Conservation (phyloP, 495 filamentous ascomycete genomes). For the Xylaria longipes region DNA sequence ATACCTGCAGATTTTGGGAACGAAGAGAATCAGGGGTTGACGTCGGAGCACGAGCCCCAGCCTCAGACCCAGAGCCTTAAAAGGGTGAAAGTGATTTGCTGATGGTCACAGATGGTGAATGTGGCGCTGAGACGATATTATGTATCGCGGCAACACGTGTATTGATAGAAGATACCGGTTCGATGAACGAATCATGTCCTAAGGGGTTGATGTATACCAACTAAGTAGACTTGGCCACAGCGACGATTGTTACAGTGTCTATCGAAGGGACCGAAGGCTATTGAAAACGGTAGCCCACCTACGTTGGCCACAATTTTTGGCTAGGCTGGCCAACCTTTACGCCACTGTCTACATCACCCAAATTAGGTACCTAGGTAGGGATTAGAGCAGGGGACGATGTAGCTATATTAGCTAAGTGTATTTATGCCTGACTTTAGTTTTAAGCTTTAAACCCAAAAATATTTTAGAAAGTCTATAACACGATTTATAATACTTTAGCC, state of each 20-base stretch:
- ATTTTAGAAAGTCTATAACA: no score
- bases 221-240: neutral
- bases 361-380: no score
- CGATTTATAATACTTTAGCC: no score
- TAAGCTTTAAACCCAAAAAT: no score
- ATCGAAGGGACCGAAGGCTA: neutral
- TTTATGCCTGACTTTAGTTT: no score
- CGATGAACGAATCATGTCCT: neutral
- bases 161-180: neutral
- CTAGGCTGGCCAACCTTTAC: no score
- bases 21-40: constrained; percentile 1
- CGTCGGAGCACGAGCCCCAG: neutral
- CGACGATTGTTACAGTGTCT: neutral
- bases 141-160: neutral
- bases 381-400: no score
- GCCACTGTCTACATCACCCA: no score
- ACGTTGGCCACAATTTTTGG: no score
- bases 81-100: neutral
- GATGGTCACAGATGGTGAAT: neutral
- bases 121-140: neutral
- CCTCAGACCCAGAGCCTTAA: neutral
- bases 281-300: neutral
- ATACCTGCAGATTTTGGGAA: neutral
- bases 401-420: no score
- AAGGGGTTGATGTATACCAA: neutral